These are phyloP conservation scores for Gynostemma pentaphyllum DNA, from an alignment of 306 rosid genomes.

Conservation along the genomic window DNA sequence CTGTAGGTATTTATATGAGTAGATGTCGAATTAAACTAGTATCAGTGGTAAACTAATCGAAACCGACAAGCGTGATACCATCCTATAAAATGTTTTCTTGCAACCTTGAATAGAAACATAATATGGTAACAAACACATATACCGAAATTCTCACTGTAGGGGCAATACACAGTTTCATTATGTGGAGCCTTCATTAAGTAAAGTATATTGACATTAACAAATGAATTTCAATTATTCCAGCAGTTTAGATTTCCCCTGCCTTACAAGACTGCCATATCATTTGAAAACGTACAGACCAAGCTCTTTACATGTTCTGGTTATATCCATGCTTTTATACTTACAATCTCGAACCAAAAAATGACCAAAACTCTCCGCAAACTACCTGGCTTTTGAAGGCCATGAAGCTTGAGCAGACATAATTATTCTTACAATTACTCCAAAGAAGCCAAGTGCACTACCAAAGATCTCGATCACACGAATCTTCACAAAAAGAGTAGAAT, in stretches of 20 bases:
- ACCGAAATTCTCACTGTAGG: background rate
- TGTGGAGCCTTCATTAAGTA: background rate
- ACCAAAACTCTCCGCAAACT: background rate
- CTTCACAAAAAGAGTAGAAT: slow-evolving; percentile 87
- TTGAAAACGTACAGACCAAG: background rate
- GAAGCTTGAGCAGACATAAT: slow-evolving; percentile 97
- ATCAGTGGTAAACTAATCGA: background rate
- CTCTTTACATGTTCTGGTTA: background rate
- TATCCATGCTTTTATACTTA: background rate
- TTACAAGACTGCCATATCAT: slow-evolving; percentile 1
- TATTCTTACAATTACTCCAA: slow-evolving; percentile 89
- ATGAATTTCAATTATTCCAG: background rate
- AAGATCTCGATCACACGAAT: slow-evolving; percentile 95
- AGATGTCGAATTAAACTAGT: background rate
- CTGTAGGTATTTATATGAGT: background rate
- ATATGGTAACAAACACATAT: background rate
- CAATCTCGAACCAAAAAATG: background rate
- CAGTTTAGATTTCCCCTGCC: slow-evolving; percentile 5
- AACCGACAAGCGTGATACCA: too few relatives aligned
- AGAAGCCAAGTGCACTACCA: slow-evolving; percentile 89
- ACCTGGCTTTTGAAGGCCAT: slow-evolving; percentile 55
- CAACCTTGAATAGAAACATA: background rate
- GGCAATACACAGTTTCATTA: background rate
- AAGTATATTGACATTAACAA: background rate
- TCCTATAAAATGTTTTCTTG: background rate